Conservation (phyloP, 768 basidiomycete genomes). For the Lactarius akahatsu region DNA sequence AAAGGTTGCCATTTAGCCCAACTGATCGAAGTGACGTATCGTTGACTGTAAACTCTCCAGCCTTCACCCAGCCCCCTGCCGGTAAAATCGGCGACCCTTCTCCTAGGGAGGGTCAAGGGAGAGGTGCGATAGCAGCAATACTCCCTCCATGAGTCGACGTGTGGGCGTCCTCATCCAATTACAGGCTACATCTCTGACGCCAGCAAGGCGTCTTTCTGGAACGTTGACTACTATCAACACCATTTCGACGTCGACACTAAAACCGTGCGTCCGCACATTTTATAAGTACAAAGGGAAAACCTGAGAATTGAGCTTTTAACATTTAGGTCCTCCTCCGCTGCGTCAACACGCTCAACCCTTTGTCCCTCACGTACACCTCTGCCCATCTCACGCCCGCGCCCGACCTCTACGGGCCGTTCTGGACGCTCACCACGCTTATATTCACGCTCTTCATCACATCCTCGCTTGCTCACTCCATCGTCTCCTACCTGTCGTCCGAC, state of each 20-base stretch:
- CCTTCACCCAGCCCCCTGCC: conserved; percentile 16
- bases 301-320: neutral
- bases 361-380: conserved; percentile 59
- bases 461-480: conserved; percentile 84
- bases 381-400: conserved; percentile 61
- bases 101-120: conserved; percentile 8
- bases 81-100: conserved; percentile 9
- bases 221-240: conserved; percentile 79
- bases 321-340: conserved; percentile 74
- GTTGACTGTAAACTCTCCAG: conserved; percentile 4
- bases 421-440: conserved; percentile 94
- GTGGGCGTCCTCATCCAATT: too few species aligned
- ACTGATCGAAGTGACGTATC: too few species aligned
- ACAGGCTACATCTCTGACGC: conserved; percentile 67
- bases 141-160: too few species aligned
- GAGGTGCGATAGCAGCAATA: conserved; percentile 27
- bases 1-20: conserved; percentile 7
- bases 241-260: conserved; percentile 89
- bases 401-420: conserved; percentile 92
- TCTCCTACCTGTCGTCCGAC: conserved; percentile 74
- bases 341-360: conserved; percentile 76
- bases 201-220: conserved; percentile 57
- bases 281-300: neutral
- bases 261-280: conserved; percentile 44
- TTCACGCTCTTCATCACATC: conserved; percentile 93